A percentile compares a stretch with the other conserved stretches of the same genome.
phyloP scores from a whole-genome alignment of 352 stramenopile genomes.

The Phytophthora sp. region DNA sequence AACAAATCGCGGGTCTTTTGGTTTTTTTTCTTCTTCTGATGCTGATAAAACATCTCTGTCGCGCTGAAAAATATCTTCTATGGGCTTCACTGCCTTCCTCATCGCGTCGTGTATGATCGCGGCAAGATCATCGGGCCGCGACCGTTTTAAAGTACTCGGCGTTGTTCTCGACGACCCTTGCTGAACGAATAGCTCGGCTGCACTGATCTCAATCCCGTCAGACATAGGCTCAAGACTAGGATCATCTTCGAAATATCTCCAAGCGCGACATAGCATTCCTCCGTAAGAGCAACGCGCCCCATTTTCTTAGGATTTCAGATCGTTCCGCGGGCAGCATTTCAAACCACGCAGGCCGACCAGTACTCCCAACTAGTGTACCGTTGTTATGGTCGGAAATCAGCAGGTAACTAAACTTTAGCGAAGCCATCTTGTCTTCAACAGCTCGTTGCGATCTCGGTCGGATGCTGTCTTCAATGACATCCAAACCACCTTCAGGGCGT shows the following conservation, averaged over 20 bases:
- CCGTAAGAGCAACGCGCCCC: not conserved
- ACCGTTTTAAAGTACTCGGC: not conserved
- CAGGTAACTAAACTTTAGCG: constrained; percentile 2
- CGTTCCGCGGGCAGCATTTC: not conserved
- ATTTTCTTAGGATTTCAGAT: not conserved
- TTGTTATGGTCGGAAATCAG: constrained; percentile 10
- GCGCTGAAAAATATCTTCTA: not conserved
- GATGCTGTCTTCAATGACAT: too few relatives aligned
- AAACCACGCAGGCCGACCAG: not conserved
- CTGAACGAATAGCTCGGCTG: not conserved
- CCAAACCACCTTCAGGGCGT: not conserved
- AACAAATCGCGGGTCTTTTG: not conserved
- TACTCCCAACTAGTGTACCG: too few relatives aligned
- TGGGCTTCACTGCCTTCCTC: not conserved
- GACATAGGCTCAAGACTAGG: not conserved
- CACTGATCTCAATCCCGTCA: not conserved
- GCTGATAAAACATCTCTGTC: not conserved
- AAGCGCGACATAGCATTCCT: not conserved
- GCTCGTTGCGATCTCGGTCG: constrained; percentile 1
- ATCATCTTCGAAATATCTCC: constrained; percentile 1
- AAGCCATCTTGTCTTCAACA: constrained; percentile 11
- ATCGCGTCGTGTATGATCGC: not conserved
- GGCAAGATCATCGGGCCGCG: not conserved
- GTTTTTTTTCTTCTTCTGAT: constrained; percentile 3
- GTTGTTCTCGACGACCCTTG: not conserved